A percentile compares a stretch with the other conserved stretches of the same genome.
These are phyloP conservation scores for Theobroma grandiflorum DNA, from an alignment of 441 rosid genomes.

Conservation along the genomic window DNA sequence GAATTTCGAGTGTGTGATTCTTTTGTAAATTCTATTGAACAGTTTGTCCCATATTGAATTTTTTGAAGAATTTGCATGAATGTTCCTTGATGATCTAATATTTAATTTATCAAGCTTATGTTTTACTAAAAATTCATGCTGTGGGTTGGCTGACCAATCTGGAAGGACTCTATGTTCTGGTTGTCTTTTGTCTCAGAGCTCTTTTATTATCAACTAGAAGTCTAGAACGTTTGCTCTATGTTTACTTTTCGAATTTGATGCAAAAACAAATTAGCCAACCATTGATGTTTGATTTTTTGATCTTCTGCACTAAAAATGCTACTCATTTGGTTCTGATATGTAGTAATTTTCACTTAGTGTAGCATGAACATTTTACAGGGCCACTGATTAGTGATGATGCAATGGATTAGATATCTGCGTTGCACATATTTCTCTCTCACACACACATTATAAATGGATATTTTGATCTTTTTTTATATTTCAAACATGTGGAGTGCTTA, in stretches of 20 bases:
- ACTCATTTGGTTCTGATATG: background rate
- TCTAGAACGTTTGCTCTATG: background rate
- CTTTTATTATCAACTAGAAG: background rate
- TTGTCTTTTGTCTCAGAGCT: background rate
- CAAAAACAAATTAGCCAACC: background rate
- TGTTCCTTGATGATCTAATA: background rate
- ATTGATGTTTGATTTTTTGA: background rate
- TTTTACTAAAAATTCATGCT: background rate
- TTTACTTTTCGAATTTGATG: background rate
- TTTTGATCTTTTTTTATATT: background rate
- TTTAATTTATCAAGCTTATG: background rate
- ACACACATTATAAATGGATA: background rate
- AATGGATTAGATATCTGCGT: slow-evolving; percentile 5
- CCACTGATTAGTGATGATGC: slow-evolving; percentile 3
- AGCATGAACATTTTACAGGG: background rate
- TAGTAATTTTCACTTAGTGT: background rate
- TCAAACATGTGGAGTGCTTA: background rate
- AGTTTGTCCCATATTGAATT: background rate
- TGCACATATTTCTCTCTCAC: background rate
- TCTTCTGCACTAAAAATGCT: background rate
- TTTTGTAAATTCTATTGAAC: background rate
- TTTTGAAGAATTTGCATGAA: background rate
- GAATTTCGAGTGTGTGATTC: background rate
- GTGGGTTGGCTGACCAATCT: background rate
- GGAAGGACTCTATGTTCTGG: background rate